Evolutionary conservation across 495 filamentous ascomycete genomes (phyloP).

Genomic region (Aspergillus kassunensis): DNA sequence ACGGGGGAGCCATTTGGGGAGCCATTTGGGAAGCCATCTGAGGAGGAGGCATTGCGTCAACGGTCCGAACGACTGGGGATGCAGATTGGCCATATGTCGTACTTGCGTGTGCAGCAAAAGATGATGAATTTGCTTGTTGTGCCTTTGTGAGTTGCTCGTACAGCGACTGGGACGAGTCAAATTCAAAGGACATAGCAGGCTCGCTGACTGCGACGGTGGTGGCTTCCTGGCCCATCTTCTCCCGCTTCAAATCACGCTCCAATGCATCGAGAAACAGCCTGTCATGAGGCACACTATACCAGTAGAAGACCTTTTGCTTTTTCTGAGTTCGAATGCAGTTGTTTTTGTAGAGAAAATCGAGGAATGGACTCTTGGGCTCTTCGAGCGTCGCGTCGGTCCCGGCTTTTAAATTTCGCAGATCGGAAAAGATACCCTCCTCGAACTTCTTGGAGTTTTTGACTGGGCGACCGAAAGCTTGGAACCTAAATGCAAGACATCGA

Average conservation of each 20-base stretch:
- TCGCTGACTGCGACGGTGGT: constrained; percentile 95
- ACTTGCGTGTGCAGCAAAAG: constrained; percentile 81
- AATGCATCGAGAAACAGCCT: constrained; percentile 94
- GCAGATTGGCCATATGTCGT: constrained; percentile 76
- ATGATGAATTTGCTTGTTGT: constrained; percentile 95
- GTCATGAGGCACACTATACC: constrained; percentile 99
- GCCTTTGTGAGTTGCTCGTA: constrained; percentile 99
- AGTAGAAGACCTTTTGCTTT: constrained; percentile 99
- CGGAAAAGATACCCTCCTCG: constrained; percentile 98
- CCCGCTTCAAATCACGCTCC: constrained; percentile 94
- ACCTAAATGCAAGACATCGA: constrained; percentile 94
- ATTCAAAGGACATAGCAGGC: constrained; percentile 95
- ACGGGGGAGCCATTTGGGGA: constrained; percentile 61
- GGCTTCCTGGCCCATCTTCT: constrained; percentile 98
- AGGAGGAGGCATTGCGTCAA: constrained; percentile 83
- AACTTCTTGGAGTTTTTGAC: constrained; percentile 99
- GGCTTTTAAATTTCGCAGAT: constrained; percentile 95
- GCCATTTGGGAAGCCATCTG: constrained; percentile 66
- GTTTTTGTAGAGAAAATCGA: constrained; percentile 99
- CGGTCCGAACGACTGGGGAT: constrained; percentile 81
- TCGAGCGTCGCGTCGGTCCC: constrained; percentile 98
- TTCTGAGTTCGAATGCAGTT: constrained; percentile 99
- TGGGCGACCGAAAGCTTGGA: constrained; percentile 95
- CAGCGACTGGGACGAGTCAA: constrained; percentile 96
- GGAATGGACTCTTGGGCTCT: constrained; percentile 96